A percentile compares a stretch with the other conserved stretches of the same genome.
These are phyloP conservation scores for Trichoderma semiorbis DNA, from an alignment of 2,329 filamentous ascomycete species.

Conservation along the genomic window DNA sequence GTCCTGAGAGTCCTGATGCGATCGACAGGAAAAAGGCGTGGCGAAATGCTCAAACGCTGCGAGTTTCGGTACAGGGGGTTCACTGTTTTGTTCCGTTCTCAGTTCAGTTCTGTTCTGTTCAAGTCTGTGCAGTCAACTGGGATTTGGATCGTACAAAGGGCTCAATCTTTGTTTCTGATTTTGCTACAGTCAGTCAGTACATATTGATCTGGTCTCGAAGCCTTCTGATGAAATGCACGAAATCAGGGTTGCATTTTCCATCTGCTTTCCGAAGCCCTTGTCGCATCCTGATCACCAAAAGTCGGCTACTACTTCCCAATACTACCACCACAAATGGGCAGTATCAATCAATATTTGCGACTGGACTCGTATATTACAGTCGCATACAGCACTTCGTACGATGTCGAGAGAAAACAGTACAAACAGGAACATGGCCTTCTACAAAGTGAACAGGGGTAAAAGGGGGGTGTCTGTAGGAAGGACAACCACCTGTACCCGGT, in stretches of 20 bases:
- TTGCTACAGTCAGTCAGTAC: too few species aligned
- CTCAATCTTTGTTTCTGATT: background rate
- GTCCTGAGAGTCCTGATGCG: background rate
- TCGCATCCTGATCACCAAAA: background rate
- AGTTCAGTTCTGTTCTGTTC: too few species aligned
- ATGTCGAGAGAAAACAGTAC: background rate
- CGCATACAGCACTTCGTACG: background rate
- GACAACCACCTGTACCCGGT: background rate
- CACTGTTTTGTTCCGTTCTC: background rate
- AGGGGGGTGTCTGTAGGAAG: slow-evolving; percentile 2
- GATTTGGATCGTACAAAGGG: background rate
- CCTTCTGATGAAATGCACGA: background rate
- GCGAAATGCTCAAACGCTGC: slow-evolving; percentile 9
- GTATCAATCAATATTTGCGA: background rate
- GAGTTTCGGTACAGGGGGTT: slow-evolving; percentile 7
- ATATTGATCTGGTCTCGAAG: background rate
- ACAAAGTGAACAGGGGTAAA: background rate
- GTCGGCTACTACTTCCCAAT: background rate
- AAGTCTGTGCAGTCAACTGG: background rate
- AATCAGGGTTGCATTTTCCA: background rate
- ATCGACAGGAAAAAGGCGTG: background rate
- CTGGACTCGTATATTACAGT: background rate
- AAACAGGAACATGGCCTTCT: background rate
- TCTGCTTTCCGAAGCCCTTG: slow-evolving; percentile 3
- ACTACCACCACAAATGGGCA: background rate